These are phyloP conservation scores for Stropharia rugosoannulata DNA, from an alignment of 768 basidiomycete genomes.

Conservation along the genomic window DNA sequence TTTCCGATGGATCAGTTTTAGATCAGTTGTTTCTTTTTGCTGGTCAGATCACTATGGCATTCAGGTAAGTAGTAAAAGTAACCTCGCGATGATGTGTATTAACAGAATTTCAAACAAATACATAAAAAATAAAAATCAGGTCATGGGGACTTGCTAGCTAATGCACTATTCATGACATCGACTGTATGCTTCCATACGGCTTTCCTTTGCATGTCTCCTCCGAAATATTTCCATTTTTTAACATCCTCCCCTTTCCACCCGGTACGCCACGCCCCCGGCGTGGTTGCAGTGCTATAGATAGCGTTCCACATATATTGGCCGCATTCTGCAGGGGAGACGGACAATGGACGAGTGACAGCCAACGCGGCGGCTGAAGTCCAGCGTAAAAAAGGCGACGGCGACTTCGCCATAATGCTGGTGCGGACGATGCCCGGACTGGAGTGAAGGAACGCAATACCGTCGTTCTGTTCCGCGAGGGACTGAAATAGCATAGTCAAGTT, in stretches of 20 bases:
- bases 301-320: constrained; percentile 40
- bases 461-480: constrained; percentile 30
- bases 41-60: too few relatives aligned
- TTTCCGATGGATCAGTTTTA: too few relatives aligned
- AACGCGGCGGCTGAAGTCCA: constrained; percentile 17
- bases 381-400: constrained; percentile 24
- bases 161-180: constrained; percentile 5
- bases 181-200: constrained; percentile 36
- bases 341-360: constrained; percentile 23
- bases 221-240: constrained; percentile 32
- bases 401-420: constrained; percentile 25
- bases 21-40: too few relatives aligned
- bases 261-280: constrained; percentile 29
- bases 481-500: constrained; percentile 9
- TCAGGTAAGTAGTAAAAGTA: too few relatives aligned
- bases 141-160: background rate
- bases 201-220: constrained; percentile 33
- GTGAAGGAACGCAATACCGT: constrained; percentile 34
- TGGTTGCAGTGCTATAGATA: constrained; percentile 16
- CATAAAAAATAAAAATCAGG: too few relatives aligned
- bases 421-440: constrained; percentile 36
- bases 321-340: constrained; percentile 23
- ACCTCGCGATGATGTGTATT: too few relatives aligned
- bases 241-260: constrained; percentile 34
- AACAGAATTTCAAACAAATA: too few relatives aligned